These are phyloP conservation scores for Plantago major DNA, from an alignment of 257 asterid species.

Conservation along the genomic window DNA sequence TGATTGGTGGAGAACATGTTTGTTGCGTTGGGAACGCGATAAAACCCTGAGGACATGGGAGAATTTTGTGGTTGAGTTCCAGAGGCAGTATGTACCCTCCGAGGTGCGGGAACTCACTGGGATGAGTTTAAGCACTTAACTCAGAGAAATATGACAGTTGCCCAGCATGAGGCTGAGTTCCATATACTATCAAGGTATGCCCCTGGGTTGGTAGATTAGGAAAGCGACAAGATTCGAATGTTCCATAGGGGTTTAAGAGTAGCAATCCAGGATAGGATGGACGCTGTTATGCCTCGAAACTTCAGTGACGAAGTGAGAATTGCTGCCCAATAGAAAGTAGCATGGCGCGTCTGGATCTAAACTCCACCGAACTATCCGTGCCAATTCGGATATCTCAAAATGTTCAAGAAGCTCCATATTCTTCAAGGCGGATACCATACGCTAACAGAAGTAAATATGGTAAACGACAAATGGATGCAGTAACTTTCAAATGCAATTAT, in stretches of 20 bases:
- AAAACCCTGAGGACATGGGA: neutral
- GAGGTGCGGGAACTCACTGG: neutral
- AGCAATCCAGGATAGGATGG: neutral
- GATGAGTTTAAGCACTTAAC: neutral
- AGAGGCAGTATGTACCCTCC: neutral
- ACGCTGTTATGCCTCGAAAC: too few species aligned
- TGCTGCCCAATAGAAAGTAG: too few species aligned
- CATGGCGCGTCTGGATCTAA: too few species aligned
- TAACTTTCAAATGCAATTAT: too few species aligned
- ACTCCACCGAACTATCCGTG: too few species aligned
- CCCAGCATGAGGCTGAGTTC: neutral
- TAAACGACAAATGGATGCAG: too few species aligned
- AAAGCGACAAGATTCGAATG: neutral
- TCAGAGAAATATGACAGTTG: neutral
- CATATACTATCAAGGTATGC: neutral
- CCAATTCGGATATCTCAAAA: too few species aligned
- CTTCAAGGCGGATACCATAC: too few species aligned
- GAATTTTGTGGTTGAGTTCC: neutral
- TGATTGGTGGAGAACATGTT: too few species aligned
- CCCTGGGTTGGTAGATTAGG: neutral
- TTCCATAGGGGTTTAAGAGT: neutral
- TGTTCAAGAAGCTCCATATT: too few species aligned
- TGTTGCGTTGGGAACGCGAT: neutral
- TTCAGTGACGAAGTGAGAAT: too few species aligned
- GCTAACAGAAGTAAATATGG: too few species aligned